Conservation (phyloP, 495 filamentous ascomycete species). For the Neurospora sp. region DNA sequence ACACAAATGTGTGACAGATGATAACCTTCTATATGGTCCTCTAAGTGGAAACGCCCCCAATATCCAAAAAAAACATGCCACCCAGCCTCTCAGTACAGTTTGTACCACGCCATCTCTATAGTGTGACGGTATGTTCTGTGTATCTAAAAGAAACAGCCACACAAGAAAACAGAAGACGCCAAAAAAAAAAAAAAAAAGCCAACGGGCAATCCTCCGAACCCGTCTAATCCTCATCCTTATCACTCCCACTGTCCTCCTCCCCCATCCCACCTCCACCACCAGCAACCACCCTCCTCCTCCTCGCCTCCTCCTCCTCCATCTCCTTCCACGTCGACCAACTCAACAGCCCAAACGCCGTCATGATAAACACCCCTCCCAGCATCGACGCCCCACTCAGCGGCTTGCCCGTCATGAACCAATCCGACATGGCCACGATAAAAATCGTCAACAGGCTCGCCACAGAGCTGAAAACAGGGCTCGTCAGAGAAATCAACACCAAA, state of each 20-base stretch:
- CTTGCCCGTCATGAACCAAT: slow-evolving; percentile 73
- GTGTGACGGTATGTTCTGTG: not conserved
- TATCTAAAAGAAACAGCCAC: not conserved
- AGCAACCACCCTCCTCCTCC: slow-evolving; percentile 36
- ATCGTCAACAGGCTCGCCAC: slow-evolving; percentile 92
- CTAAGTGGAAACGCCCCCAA: not conserved
- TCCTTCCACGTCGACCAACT: slow-evolving; percentile 88
- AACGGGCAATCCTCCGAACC: not conserved
- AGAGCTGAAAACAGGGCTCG: slow-evolving; percentile 80
- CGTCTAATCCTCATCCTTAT: not conserved
- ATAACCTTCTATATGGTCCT: not conserved
- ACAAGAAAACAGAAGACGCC: not conserved
- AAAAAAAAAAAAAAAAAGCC: too few relatives aligned
- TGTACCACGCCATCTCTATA: not conserved
- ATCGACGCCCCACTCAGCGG: slow-evolving; percentile 65
- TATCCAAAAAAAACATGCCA: not conserved
- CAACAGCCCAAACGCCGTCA: slow-evolving; percentile 71
- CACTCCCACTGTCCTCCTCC: not conserved
- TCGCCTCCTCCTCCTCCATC: slow-evolving; percentile 71
- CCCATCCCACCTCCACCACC: slow-evolving; percentile 2
- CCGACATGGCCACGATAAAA: slow-evolving; percentile 85
- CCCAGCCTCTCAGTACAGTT: not conserved
- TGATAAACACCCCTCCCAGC: slow-evolving; percentile 75
- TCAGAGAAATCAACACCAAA: slow-evolving; percentile 82
- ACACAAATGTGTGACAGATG: not conserved